A percentile compares a stretch with the other conserved stretches of the same genome.
Evolutionary conservation across 1,284 basidiomycete species (phyloP).

Genomic region (Spongispora temasekensis): DNA sequence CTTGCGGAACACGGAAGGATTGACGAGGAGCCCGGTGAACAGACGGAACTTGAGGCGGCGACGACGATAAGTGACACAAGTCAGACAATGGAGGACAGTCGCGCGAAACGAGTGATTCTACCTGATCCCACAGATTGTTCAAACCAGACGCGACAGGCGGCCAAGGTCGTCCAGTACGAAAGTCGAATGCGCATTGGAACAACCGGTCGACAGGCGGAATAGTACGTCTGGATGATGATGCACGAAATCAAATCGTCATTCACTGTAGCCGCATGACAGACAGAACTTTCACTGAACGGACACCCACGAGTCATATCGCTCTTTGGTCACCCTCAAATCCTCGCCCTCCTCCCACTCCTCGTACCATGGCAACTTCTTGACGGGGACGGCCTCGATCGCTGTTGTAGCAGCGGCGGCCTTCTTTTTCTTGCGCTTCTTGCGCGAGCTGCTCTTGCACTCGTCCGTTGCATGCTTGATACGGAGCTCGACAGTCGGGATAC

Average conservation of each 20-base stretch:
- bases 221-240: no score
- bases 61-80: neutral
- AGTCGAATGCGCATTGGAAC: slow-evolving; percentile 55
- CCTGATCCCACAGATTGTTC: slow-evolving; percentile 61
- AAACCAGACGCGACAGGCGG: slow-evolving; percentile 45
- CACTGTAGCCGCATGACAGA: no score
- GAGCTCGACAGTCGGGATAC: slow-evolving; percentile 64
- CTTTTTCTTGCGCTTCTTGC: slow-evolving; percentile 41
- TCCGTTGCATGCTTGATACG: slow-evolving; percentile 54
- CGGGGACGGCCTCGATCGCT: slow-evolving; percentile 20
- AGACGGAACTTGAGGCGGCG: slow-evolving; percentile 48
- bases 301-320: slow-evolving; percentile 46
- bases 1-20: slow-evolving; percentile 37
- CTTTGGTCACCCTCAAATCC: slow-evolving; percentile 35
- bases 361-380: slow-evolving; percentile 52
- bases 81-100: slow-evolving; percentile 3
- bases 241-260: no score
- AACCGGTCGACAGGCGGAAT: slow-evolving; percentile 52
- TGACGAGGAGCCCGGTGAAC: slow-evolving; percentile 54
- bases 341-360: slow-evolving; percentile 66
- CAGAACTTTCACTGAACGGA: no score
- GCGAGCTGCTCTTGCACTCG: slow-evolving; percentile 44
- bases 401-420: slow-evolving; percentile 35
- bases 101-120: slow-evolving; percentile 25
- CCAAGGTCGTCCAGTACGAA: slow-evolving; percentile 55